Conservation (phyloP, 2,329 filamentous ascomycete species). For the Dryadomyces quercivorus region DNA sequence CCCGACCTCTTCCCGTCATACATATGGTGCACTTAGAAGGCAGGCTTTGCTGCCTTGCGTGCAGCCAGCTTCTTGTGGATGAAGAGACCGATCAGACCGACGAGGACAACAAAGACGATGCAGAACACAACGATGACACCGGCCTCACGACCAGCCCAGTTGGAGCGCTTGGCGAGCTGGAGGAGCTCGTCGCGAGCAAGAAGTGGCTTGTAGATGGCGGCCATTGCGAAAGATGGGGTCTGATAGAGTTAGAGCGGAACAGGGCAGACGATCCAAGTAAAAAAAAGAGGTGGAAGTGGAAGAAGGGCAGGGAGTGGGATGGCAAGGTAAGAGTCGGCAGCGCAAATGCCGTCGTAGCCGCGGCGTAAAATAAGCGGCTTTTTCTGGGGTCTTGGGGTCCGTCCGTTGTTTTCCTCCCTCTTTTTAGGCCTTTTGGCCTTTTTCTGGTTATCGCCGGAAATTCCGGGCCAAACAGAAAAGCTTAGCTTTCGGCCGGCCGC, state of each 20-base stretch:
- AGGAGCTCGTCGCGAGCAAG: constrained; percentile 19
- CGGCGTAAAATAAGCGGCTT: constrained; percentile 7
- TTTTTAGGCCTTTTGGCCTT: constrained; percentile 1
- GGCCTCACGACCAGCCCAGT: constrained; percentile 44
- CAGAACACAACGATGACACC: constrained; percentile 52
- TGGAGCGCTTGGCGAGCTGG: constrained; percentile 41
- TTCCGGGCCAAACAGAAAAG: constrained; percentile 11
- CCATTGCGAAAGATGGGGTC: constrained; percentile 17
- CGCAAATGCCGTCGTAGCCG: neutral
- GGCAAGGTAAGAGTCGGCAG: neutral
- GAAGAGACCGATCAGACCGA: constrained; percentile 37
- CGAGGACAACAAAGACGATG: constrained; percentile 43
- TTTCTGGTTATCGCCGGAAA: constrained; percentile 12
- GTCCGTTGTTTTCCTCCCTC: constrained; percentile 3
- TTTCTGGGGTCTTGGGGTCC: constrained; percentile 8
- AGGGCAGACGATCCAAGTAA: neutral
- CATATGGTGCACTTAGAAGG: constrained; percentile 11
- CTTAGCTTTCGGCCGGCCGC: constrained; percentile 8
- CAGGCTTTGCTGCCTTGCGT: constrained; percentile 16
- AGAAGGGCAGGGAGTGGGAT: neutral
- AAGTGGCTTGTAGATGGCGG: constrained; percentile 20
- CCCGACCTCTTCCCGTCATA: neutral
- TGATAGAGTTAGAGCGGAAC: neutral
- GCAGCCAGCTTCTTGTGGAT: constrained; percentile 22
- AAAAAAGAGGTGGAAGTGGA: neutral